Conservation (phyloP, 768 basidiomycete species). For the Xerocomellus amylosporus region DNA sequence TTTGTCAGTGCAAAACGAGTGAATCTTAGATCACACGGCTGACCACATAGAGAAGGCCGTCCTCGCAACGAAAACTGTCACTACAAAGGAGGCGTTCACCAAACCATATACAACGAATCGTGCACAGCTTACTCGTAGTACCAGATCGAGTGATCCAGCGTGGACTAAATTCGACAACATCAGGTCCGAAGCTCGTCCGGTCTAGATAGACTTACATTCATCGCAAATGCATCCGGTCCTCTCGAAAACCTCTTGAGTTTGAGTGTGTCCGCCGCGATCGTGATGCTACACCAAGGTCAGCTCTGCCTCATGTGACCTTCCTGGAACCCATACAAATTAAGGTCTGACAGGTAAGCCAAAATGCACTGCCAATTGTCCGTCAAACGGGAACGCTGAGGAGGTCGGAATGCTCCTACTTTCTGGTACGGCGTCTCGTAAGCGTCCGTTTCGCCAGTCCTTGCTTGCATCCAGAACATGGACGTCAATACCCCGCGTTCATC, state of each 20-base stretch:
- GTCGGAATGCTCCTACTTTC: constrained; percentile 46
- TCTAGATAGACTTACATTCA: constrained; percentile 51
- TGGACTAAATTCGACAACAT: constrained; percentile 37
- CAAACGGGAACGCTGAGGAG: constrained; percentile 1
- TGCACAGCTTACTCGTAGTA: constrained; percentile 61
- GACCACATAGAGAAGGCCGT: constrained; percentile 80
- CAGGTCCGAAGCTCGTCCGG: constrained; percentile 1
- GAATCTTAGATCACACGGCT: constrained; percentile 19
- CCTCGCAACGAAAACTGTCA: constrained; percentile 71
- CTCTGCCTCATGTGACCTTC: not conserved
- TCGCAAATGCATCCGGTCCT: constrained; percentile 51
- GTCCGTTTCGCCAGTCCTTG: constrained; percentile 52
- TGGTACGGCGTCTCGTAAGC: constrained; percentile 71
- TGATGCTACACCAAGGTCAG: constrained; percentile 45
- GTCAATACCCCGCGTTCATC: constrained; percentile 47
- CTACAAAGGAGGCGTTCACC: constrained; percentile 35
- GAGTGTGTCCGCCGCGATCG: constrained; percentile 50
- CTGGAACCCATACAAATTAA: constrained; percentile 59
- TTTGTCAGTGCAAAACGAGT: not conserved
- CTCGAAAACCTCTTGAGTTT: constrained; percentile 49
- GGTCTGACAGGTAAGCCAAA: constrained; percentile 73
- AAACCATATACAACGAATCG: not conserved
- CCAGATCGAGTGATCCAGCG: constrained; percentile 76
- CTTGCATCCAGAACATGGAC: constrained; percentile 80
- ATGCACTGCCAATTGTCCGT: constrained; percentile 54